Evolutionary conservation across 495 filamentous ascomycete genomes (phyloP), one percentile per base, ranked within the genome.

Genomic region (Pyrenopolyporus hunteri): DNA sequence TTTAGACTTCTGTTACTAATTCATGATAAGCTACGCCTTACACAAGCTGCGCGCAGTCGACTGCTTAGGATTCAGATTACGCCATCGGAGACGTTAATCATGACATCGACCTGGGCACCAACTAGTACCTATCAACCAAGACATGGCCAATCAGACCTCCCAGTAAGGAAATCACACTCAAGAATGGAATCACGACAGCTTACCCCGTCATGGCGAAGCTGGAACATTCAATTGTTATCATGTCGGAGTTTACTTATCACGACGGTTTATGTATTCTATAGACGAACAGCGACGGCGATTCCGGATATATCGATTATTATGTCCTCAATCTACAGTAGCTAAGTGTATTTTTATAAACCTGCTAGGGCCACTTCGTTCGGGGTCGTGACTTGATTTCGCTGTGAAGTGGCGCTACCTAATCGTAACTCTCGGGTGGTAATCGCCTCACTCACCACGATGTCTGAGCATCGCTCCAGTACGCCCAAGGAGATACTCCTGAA

Each of bases 31-130:
- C n/a, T n/a, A n/a, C n/a, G n/a, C 59, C 46, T 51, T 45, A 36
- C 59, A 39, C 43, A 14, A 32, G n/a, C 51, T 10, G 32, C 49
- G n/a, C n/a, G n/a, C 43, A 17, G 39, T 17, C 20, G 22, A 37
- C 54, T 25, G 13, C 29, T 22, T 44, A 89, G 23, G 62, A 70
- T 9, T 75, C 80, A 9, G 90, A 92, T 51, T 93, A 85, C 68
- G 69, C 83, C 14, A 85, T 92, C 53, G 83, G 81, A 16, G 84
- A 85, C 63, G 68, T 78, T 9, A 68, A 73, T 29, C 83, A 86
- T 59, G 78, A 73, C 3, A 71, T 72, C 39, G 56, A 28, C 33
- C 39, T 33, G 14, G 26, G 20, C 35, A 36, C 40, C 37, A 22
- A 50, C 29, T 50, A 32, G 23, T 32, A 43, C 32, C 19, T 16